A percentile compares a stretch with the other conserved stretches of the same genome.
Evolutionary conservation across 2,329 filamentous ascomycete species (phyloP).

Genomic region (Fonsecaea monophora): DNA sequence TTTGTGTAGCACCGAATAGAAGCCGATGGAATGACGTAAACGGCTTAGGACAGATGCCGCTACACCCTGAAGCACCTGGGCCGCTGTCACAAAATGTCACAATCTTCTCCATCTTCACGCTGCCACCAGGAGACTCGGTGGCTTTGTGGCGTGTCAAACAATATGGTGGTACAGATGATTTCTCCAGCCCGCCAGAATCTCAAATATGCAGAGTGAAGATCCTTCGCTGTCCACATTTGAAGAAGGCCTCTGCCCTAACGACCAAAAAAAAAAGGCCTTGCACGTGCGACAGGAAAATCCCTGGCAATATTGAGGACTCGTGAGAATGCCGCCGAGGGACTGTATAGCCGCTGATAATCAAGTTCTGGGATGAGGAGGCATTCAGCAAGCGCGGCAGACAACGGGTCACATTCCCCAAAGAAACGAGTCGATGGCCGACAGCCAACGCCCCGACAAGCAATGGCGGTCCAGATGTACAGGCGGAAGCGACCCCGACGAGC

Average conservation of each 20-base stretch:
- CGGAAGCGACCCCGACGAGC: slow-evolving; percentile 38
- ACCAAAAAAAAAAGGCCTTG: no score
- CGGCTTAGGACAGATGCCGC: not conserved
- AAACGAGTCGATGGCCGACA: not conserved
- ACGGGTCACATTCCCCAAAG: not conserved
- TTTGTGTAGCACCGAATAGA: not conserved
- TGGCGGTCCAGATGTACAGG: slow-evolving; percentile 22
- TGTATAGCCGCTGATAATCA: not conserved
- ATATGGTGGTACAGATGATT: not conserved
- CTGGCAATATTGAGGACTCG: not conserved
- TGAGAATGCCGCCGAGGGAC: not conserved
- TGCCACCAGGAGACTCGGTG: not conserved
- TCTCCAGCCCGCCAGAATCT: not conserved
- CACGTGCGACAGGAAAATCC: not conserved
- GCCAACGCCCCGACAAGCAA: not conserved
- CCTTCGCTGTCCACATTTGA: not conserved
- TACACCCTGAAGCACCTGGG: not conserved
- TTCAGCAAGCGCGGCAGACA: not conserved
- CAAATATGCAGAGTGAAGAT: not conserved
- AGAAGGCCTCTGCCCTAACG: not conserved
- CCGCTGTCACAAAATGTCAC: not conserved
- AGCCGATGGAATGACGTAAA: slow-evolving; percentile 4
- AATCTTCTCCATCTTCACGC: not conserved
- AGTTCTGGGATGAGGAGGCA: not conserved
- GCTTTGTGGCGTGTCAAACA: not conserved